Percentiles rank a stretch among this genome's conserved stretches.
Evolutionary conservation across 2,329 filamentous ascomycete genomes (phyloP).

Genomic region (Diaporthe ampelina): DNA sequence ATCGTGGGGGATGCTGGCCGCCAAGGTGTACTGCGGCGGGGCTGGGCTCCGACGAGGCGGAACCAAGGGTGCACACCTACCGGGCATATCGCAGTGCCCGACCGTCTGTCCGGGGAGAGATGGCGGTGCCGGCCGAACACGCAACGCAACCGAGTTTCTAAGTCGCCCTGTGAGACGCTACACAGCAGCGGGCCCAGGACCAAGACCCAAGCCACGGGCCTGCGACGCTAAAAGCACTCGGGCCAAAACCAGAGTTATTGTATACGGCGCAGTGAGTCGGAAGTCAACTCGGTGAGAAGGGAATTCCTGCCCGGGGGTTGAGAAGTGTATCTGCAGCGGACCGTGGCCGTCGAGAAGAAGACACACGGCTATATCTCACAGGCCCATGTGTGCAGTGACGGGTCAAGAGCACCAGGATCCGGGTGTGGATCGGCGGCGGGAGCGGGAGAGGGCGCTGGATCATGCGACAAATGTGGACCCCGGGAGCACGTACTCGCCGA

Average conservation of each 20-base stretch:
- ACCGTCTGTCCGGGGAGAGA: neutral
- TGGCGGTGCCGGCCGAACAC: neutral
- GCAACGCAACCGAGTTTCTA: too few species aligned
- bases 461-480: constrained; percentile 3
- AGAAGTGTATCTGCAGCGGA: too few species aligned
- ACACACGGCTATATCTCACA: neutral
- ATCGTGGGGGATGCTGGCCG: neutral
- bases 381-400: constrained; percentile 1
- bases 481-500: neutral
- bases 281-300: too few species aligned
- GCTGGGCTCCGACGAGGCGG: neutral
- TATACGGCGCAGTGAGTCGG: neutral
- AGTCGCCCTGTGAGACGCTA: neutral
- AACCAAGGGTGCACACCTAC: constrained; percentile 19
- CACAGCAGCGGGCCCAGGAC: neutral
- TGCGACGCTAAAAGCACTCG: neutral
- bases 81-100: constrained; percentile 32
- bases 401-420: neutral
- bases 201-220: neutral
- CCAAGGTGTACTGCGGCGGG: neutral
- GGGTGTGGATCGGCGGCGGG: neutral
- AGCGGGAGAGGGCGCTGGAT: neutral
- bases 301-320: too few species aligned
- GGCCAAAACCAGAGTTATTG: constrained; percentile 9
- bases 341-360: neutral